Base-by-base conservation (phyloP, 768 basidiomycete species). In the Pleurotus sapidus region DNA sequence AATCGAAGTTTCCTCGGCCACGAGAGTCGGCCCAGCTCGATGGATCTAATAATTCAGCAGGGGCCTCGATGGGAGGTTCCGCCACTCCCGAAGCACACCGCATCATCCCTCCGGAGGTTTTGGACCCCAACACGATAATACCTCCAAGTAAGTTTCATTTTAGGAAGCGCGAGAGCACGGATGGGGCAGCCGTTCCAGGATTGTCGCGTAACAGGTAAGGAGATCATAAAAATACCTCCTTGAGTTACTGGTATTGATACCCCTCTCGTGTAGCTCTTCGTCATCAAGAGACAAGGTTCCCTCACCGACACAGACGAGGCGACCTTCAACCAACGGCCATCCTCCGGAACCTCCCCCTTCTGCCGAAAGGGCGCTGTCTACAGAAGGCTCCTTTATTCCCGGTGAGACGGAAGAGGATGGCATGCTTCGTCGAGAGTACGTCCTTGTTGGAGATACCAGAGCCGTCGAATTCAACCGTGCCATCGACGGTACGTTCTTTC, bases 391-490 rank as follows among this genome's bases (percentile, higher is more conserved):
- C 0, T 69, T 82, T 57, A 91, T 91, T 51, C 90, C 90, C 9
- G 91, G 91, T 3, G 90, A 93, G 68, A 89, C 87, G 0, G 91
- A 92, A 65, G 90, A 93, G 66, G 90, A 92, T 65, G 89, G 89
- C 0, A 75, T 87, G 49, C 77, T 93, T 49, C 80, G 88, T 53
- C 81, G 86, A 60, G 96, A 98, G 65, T 99, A 99, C 64, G 96
- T 98, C 0, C 82, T 99, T 1, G 91, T 98, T 1, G 95, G 89
- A 43, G 94, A 99, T 69, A 84, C 83, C 55, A 81, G 88, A 49
- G 91, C 91, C 1, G 90, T 98, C 2, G 95, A 98, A 68, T 93
- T 98, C 68, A 93, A 93, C 68, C 84, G 86, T 14, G 84, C 93
- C 2, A 89, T 96, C 1, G 96, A 98, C 74, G 95, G 95, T 91